Evolutionary conservation across 257 asterid species (phyloP).

Genomic region (Solanum tarijense): DNA sequence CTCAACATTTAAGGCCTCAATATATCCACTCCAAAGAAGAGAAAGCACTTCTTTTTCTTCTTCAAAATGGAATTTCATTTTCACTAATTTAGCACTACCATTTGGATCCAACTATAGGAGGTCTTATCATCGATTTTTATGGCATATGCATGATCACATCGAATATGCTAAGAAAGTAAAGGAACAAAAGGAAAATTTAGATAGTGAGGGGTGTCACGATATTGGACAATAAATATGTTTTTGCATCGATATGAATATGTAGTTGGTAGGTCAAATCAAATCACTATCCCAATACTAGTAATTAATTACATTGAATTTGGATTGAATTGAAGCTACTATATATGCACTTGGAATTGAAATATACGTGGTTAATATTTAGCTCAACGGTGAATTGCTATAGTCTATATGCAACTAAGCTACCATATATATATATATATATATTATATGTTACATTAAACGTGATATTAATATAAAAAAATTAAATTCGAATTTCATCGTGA

Average conservation of each 20-base stretch:
- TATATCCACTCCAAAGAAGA: not conserved
- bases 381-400: not conserved
- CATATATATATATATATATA: not conserved
- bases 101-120: not conserved
- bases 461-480: not conserved
- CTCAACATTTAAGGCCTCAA: not conserved
- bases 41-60: not conserved
- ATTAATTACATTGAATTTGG: not conserved
- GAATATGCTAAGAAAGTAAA: not conserved
- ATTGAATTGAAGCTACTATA: not conserved
- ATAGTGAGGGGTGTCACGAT: not conserved
- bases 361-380: not conserved
- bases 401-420: not conserved
- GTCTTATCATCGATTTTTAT: not conserved
- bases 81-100: not conserved
- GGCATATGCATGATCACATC: not conserved
- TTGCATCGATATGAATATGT: not conserved
- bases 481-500: not conserved
- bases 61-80: not conserved
- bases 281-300: not conserved
- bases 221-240: not conserved
- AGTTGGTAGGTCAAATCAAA: not conserved
- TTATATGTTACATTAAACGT: not conserved
- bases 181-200: not conserved
- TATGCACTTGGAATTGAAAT: not conserved